Conservation (phyloP, 2,329 filamentous ascomycete genomes). For the Cytospora paraplurivora region DNA sequence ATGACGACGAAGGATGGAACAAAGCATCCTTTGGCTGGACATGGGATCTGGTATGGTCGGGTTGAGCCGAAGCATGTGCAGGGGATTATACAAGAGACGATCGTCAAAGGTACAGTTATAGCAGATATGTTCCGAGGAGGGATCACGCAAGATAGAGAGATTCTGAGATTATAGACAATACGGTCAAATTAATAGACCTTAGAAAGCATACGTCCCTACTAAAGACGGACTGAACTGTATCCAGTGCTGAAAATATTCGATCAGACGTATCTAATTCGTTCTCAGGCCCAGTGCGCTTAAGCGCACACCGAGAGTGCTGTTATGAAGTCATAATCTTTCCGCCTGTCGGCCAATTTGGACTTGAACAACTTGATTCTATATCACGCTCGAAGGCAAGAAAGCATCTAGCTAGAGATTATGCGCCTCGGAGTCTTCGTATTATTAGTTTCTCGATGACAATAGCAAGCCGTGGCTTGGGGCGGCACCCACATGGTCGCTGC, state of each 20-base stretch:
- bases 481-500: background rate
- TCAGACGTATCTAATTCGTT: background rate
- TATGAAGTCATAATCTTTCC: background rate
- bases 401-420: background rate
- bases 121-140: conserved; percentile 73
- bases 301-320: background rate
- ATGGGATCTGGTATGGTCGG: conserved; percentile 80
- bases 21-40: conserved; percentile 64
- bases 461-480: background rate
- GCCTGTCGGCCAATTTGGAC: background rate
- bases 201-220: no score
- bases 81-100: conserved; percentile 72
- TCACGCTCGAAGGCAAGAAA: background rate
- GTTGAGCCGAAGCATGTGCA: conserved; percentile 76
- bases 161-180: conserved; percentile 48
- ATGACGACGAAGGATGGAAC: conserved; percentile 44
- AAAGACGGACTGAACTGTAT: no score
- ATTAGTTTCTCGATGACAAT: background rate
- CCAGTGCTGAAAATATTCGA: no score
- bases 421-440: background rate
- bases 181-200: background rate
- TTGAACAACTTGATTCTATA: background rate
- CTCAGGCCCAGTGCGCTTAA: background rate
- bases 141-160: conserved; percentile 57
- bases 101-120: conserved; percentile 67